Conservation (phyloP, 345 rosid species). For the Salix purpurea region DNA sequence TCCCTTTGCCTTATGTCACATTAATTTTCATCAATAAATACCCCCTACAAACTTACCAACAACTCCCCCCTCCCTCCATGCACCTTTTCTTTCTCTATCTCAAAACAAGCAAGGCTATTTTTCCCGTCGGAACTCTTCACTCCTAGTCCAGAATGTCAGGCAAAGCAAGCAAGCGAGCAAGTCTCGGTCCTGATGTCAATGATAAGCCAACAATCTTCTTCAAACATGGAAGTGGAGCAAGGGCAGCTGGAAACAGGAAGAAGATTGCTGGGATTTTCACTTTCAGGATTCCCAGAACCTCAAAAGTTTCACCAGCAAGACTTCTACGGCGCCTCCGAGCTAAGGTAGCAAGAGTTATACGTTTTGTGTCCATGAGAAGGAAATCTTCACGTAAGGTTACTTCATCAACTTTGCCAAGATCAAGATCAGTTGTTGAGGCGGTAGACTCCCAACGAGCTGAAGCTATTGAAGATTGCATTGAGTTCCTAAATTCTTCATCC, state of each 20-base stretch:
- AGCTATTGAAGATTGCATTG: slow-evolving; percentile 86
- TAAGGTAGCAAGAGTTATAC: slow-evolving; percentile 49
- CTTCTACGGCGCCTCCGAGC: slow-evolving; percentile 50
- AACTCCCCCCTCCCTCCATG: not conserved
- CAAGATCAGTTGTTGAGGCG: slow-evolving; percentile 65
- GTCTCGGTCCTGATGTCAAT: slow-evolving; percentile 59
- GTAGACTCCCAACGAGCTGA: slow-evolving; percentile 76
- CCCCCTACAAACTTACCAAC: slow-evolving; percentile 26
- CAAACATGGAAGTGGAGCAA: slow-evolving; percentile 36
- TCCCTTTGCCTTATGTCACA: slow-evolving; percentile 1
- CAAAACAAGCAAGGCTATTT: not conserved
- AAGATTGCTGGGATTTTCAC: slow-evolving; percentile 41
- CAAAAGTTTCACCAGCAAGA: slow-evolving; percentile 42
- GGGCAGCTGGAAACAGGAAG: slow-evolving; percentile 29
- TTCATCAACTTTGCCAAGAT: slow-evolving; percentile 49
- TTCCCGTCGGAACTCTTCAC: not conserved
- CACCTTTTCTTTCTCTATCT: not conserved
- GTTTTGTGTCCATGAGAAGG: slow-evolving; percentile 40
- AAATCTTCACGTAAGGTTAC: slow-evolving; percentile 47
- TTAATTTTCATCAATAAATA: slow-evolving; percentile 36
- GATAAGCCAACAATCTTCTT: slow-evolving; percentile 39
- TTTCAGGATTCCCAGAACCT: slow-evolving; percentile 36
- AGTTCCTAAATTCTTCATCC: slow-evolving; percentile 80
- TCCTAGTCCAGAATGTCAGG: slow-evolving; percentile 41
- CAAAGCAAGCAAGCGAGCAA: slow-evolving; percentile 54